These are phyloP conservation scores for Lanzia echinophila DNA, from an alignment of 2,329 filamentous ascomycete genomes.

Conservation along the genomic window DNA sequence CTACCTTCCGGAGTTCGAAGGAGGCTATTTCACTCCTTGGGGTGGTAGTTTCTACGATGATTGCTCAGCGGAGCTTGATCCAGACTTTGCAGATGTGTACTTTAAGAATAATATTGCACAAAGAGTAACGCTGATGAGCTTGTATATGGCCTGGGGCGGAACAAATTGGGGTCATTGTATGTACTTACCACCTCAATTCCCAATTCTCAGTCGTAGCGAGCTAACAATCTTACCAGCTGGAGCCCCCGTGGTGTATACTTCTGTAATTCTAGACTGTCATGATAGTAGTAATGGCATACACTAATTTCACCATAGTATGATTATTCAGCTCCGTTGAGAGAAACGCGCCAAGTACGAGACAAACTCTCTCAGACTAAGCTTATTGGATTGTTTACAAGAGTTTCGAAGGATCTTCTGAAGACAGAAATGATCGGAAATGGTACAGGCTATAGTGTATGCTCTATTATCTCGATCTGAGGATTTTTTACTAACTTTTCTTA, in stretches of 20 bases:
- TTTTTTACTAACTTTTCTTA: constrained; percentile 4
- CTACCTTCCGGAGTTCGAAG: constrained; percentile 47
- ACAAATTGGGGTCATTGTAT: constrained; percentile 48
- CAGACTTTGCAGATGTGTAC: constrained; percentile 47
- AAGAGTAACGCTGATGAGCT: constrained; percentile 39
- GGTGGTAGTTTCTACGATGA: constrained; percentile 45
- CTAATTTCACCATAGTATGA: too few species aligned
- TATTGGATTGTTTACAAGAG: constrained; percentile 46
- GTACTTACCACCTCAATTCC: too few species aligned
- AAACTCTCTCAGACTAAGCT: constrained; percentile 50
- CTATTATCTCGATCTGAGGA: background rate
- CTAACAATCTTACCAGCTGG: constrained; percentile 27
- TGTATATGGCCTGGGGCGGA: constrained; percentile 49
- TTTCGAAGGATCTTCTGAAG: constrained; percentile 43
- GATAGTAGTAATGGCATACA: too few species aligned
- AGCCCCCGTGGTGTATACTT: constrained; percentile 43
- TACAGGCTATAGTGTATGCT: constrained; percentile 38
- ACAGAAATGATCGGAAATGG: constrained; percentile 50
- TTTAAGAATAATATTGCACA: constrained; percentile 51
- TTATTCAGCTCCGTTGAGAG: constrained; percentile 43
- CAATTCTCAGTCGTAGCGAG: background rate
- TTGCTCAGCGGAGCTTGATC: constrained; percentile 39
- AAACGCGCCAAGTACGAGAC: constrained; percentile 45
- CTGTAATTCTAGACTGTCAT: too few species aligned
- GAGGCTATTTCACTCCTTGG: constrained; percentile 48